A percentile compares a stretch with the other conserved stretches of the same genome.
These are phyloP conservation scores for Neurospora sp. DNA, from an alignment of 495 filamentous ascomycete genomes.

Conservation along the genomic window DNA sequence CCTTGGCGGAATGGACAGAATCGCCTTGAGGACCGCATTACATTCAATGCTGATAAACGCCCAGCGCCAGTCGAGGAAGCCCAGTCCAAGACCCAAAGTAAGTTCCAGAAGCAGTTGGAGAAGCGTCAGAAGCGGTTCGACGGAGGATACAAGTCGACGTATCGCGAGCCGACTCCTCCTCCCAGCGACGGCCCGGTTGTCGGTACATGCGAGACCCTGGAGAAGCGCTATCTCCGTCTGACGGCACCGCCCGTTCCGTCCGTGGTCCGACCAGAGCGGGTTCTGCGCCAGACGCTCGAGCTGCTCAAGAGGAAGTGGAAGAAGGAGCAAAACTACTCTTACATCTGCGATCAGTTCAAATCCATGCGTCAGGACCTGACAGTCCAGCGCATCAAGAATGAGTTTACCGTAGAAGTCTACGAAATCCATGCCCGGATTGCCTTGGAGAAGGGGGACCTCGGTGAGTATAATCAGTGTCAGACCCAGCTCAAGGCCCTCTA, in stretches of 20 bases:
- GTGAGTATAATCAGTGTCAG: conserved; percentile 99
- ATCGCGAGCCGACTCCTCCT: conserved; percentile 51
- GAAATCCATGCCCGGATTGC: conserved; percentile 97
- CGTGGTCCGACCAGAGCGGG: conserved; percentile 71
- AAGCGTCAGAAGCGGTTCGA: conserved; percentile 85
- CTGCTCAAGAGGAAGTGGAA: conserved; percentile 91
- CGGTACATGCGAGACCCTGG: conserved; percentile 71
- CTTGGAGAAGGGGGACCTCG: conserved; percentile 94
- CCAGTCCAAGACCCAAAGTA: conserved; percentile 51
- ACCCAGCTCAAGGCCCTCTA: conserved; percentile 92
- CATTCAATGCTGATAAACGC: conserved; percentile 52
- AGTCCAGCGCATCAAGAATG: conserved; percentile 90
- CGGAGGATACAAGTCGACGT: conserved; percentile 50
- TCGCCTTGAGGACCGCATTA: conserved; percentile 68
- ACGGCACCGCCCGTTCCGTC: conserved; percentile 80
- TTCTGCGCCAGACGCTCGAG: conserved; percentile 77
- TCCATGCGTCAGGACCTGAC: conserved; percentile 96
- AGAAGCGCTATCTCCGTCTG: conserved; percentile 91
- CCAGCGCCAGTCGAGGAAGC: conserved; percentile 30
- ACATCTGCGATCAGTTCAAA: conserved; percentile 99
- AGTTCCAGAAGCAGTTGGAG: conserved; percentile 79
- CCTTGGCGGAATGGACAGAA: conserved; percentile 68
- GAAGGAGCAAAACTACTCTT: conserved; percentile 84
- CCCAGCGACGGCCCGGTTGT: conserved; percentile 67
- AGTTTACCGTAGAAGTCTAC: conserved; percentile 92